phyloP scores from a whole-genome alignment of 83 land plant species.

The Thuja plicata region DNA sequence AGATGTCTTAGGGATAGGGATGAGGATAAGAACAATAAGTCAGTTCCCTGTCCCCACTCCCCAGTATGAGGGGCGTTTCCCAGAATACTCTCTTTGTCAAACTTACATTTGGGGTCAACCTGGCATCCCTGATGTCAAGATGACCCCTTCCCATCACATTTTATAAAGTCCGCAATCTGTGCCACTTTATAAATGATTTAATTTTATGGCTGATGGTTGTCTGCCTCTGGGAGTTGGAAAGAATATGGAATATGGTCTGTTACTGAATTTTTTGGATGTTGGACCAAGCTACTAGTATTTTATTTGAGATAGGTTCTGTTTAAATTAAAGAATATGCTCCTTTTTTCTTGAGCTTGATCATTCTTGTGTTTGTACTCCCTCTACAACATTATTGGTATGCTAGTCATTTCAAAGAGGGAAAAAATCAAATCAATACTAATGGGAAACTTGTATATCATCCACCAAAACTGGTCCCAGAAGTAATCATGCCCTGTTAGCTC shows the following conservation, averaged over 20 bases:
- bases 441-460: constrained; percentile 91
- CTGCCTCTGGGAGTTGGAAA: constrained; percentile 68
- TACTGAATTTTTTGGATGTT: neutral
- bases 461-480: constrained; percentile 94
- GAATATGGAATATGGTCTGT: constrained; percentile 73
- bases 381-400: neutral
- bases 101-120: too few relatives aligned
- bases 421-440: constrained; percentile 91
- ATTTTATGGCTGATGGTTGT: constrained; percentile 88
- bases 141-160: too few relatives aligned
- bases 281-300: neutral
- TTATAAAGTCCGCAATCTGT: too few relatives aligned
- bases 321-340: neutral
- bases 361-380: neutral
- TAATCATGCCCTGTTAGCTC: constrained; percentile 21
- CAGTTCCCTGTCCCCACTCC: too few relatives aligned
- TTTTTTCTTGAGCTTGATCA: neutral
- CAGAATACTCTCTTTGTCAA: too few relatives aligned
- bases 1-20: too few relatives aligned
- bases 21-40: too few relatives aligned
- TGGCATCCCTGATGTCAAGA: too few relatives aligned
- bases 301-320: neutral
- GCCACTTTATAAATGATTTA: constrained; percentile 75
- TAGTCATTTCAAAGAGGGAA: constrained; percentile 57
- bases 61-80: too few relatives aligned